These are phyloP conservation scores for Pyricularia sp. DNA, from an alignment of 2,329 filamentous ascomycete genomes.

Conservation along the genomic window DNA sequence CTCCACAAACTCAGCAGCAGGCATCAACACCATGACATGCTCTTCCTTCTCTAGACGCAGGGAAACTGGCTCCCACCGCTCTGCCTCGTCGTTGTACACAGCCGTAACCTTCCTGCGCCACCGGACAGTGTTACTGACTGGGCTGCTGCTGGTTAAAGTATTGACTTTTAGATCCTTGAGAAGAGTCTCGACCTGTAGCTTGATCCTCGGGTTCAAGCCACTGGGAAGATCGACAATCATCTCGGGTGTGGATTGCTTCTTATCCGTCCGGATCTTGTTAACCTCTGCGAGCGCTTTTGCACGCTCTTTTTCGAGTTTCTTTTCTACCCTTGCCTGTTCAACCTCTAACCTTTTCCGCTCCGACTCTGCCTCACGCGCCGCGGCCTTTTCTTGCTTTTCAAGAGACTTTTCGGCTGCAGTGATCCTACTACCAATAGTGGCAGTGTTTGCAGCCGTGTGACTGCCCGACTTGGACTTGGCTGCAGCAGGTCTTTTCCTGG, in stretches of 20 bases:
- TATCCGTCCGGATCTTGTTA: constrained; percentile 65
- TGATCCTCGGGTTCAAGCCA: constrained; percentile 38
- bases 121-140: constrained; percentile 44
- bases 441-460: not conserved
- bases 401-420: constrained; percentile 22
- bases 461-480: not conserved
- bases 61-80: constrained; percentile 55
- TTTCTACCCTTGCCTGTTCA: constrained; percentile 51
- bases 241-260: constrained; percentile 62
- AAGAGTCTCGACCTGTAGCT: constrained; percentile 37
- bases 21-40: constrained; percentile 52
- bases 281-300: constrained; percentile 60
- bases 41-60: constrained; percentile 43
- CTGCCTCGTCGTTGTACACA: constrained; percentile 49
- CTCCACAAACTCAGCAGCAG: constrained; percentile 56
- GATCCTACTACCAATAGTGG: not conserved
- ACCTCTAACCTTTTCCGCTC: constrained; percentile 47
- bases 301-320: constrained; percentile 51
- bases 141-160: constrained; percentile 26
- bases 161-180: constrained; percentile 41
- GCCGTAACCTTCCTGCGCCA: constrained; percentile 63
- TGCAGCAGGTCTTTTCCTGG: not conserved
- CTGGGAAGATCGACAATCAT: constrained; percentile 67
- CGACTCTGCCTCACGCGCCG: constrained; percentile 43
- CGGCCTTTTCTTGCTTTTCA: constrained; percentile 34